These are phyloP conservation scores for Anisogramma anomala DNA, from an alignment of 2,329 filamentous ascomycete species.

Conservation along the genomic window DNA sequence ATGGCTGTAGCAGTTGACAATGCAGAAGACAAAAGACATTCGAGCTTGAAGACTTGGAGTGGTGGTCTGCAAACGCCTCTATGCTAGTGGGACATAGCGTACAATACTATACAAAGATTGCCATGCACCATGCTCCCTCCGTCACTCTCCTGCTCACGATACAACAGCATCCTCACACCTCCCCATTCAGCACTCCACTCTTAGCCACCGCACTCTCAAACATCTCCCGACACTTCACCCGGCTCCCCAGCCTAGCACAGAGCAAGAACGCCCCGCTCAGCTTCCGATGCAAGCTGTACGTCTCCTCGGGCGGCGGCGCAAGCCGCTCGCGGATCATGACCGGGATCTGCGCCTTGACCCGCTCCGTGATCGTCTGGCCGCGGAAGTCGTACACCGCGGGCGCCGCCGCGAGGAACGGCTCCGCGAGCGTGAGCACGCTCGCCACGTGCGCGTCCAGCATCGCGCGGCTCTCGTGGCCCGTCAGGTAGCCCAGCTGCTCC, in stretches of 20 bases:
- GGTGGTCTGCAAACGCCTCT: background rate
- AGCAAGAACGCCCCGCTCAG: conserved; percentile 88
- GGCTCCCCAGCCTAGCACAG: conserved; percentile 75
- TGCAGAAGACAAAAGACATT: background rate
- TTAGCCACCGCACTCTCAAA: conserved; percentile 50
- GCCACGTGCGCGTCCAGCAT: conserved; percentile 91
- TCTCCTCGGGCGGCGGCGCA: conserved; percentile 90
- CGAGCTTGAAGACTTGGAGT: background rate
- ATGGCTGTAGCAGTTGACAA: background rate
- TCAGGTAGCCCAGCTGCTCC: conserved; percentile 76
- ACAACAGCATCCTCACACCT: background rate
- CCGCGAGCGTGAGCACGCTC: conserved; percentile 78
- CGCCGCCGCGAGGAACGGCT: conserved; percentile 69
- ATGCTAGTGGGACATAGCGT: background rate
- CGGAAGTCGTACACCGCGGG: conserved; percentile 84
- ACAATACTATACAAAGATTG: background rate
- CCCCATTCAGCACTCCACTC: conserved; percentile 17
- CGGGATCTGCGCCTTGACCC: conserved; percentile 78
- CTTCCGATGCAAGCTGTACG: conserved; percentile 90
- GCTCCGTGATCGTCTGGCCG: conserved; percentile 91
- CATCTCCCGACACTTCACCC: conserved; percentile 68
- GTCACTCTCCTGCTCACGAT: background rate
- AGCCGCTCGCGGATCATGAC: conserved; percentile 85
- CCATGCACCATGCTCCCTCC: too few relatives aligned
- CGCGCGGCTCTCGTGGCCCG: conserved; percentile 68